Conservation (phyloP, 2,329 filamentous ascomycete genomes). For the Neofusicoccum kwambonambiense region DNA sequence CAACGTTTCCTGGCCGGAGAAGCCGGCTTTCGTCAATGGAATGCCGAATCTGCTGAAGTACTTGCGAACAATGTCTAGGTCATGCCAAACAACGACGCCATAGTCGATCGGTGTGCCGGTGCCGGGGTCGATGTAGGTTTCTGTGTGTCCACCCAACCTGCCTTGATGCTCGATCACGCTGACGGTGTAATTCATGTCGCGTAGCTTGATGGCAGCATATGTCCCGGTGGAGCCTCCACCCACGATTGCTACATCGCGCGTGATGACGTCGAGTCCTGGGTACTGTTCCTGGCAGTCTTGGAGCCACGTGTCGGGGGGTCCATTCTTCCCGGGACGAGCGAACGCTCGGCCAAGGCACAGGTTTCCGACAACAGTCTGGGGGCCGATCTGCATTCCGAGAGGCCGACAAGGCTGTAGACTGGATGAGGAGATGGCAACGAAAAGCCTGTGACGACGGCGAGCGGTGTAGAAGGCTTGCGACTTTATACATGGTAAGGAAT, state of each 20-base stretch:
- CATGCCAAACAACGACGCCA: slow-evolving; percentile 41
- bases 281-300: too few species aligned
- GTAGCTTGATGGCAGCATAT: slow-evolving; percentile 41
- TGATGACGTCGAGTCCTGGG: not conserved
- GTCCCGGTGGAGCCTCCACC: slow-evolving; percentile 45
- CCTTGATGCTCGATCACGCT: slow-evolving; percentile 41
- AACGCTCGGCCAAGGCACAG: too few species aligned
- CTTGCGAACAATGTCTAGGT: slow-evolving; percentile 39
- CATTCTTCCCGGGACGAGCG: too few species aligned
- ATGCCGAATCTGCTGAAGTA: slow-evolving; percentile 50
- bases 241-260: slow-evolving; percentile 38
- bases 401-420: too few species aligned
- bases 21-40: slow-evolving; percentile 24
- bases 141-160: slow-evolving; percentile 49
- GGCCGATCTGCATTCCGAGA: too few species aligned
- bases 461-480: too few species aligned
- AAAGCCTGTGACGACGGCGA: too few species aligned
- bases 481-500: too few species aligned
- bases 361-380: too few species aligned
- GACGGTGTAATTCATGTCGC: slow-evolving; percentile 38
- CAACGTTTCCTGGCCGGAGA: slow-evolving; percentile 21
- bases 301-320: too few species aligned
- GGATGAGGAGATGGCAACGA: too few species aligned
- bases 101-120: slow-evolving; percentile 37
- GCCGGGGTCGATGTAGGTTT: slow-evolving; percentile 45